Evolutionary conservation across 2,329 filamentous ascomycete genomes (phyloP).

Genomic region (Neurospora sp.): DNA sequence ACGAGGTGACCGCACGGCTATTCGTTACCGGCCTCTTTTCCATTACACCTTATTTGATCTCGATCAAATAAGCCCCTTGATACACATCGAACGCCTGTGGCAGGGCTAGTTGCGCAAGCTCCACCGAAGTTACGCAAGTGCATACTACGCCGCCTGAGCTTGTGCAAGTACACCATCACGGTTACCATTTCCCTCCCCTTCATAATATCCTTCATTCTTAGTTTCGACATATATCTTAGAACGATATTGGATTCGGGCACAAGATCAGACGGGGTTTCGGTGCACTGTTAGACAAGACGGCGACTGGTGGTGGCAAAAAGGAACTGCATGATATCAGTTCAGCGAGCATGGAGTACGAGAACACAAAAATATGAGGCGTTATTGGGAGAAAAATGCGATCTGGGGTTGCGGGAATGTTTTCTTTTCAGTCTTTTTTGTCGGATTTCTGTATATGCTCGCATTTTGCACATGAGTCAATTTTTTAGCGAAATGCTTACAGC

Average conservation of each 20-base stretch:
- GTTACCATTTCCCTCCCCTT: neutral
- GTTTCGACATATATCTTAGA: neutral
- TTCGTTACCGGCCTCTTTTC: neutral
- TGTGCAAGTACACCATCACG: neutral
- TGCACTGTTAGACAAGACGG: neutral
- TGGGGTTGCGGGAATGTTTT: neutral
- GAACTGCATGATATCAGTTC: neutral
- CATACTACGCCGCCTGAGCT: neutral
- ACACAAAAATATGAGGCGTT: neutral
- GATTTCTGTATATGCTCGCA: neutral
- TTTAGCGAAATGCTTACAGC: neutral
- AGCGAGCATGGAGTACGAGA: neutral
- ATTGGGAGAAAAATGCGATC: neutral
- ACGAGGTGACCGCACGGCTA: neutral
- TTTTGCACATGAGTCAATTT: neutral
- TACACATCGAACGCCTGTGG: neutral
- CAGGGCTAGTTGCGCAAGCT: neutral
- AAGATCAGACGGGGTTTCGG: neutral
- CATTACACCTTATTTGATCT: neutral
- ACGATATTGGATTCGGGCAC: neutral
- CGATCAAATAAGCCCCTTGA: neutral
- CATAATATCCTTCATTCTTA: neutral
- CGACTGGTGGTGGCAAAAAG: neutral
- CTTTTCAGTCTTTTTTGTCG: neutral
- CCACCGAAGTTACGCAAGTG: neutral